phyloP scores from a whole-genome alignment of 1,284 basidiomycete species.

The Exsudoporus floridanus region DNA sequence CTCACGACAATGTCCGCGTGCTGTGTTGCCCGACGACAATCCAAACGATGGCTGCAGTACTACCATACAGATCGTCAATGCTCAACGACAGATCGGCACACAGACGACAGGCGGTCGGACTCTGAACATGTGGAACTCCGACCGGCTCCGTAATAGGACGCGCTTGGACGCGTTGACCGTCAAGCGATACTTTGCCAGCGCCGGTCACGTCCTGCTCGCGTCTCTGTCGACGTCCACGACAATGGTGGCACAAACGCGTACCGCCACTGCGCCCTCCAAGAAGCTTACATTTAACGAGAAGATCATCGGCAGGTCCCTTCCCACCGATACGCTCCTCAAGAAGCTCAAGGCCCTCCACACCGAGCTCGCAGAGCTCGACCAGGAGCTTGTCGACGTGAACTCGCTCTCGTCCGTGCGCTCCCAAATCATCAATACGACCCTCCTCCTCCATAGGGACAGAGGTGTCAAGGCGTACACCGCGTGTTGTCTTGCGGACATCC shows the following conservation, averaged over 20 bases:
- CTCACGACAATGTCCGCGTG: not conserved
- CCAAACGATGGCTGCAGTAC: not conserved
- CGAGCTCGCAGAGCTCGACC: constrained; percentile 84
- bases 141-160: not conserved
- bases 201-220: constrained; percentile 1
- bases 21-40: no score
- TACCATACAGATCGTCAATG: not conserved
- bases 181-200: not conserved
- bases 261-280: constrained; percentile 48
- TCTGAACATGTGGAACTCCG: constrained; percentile 7
- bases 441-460: constrained; percentile 91
- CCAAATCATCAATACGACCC: constrained; percentile 77
- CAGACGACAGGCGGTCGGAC: constrained; percentile 6
- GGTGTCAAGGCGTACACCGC: constrained; percentile 93
- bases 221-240: constrained; percentile 23
- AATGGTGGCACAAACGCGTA: constrained; percentile 74
- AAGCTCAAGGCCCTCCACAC: constrained; percentile 80
- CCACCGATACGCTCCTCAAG: constrained; percentile 78
- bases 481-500: constrained; percentile 92
- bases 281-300: constrained; percentile 79
- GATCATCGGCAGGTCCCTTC: constrained; percentile 65
- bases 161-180: constrained; percentile 11
- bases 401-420: constrained; percentile 72
- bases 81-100: not conserved
- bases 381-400: constrained; percentile 77